Percentiles rank a stretch among this genome's conserved stretches.
phyloP scores from a whole-genome alignment of 2,329 filamentous ascomycete genomes.

The Fusarium nisikadoi region DNA sequence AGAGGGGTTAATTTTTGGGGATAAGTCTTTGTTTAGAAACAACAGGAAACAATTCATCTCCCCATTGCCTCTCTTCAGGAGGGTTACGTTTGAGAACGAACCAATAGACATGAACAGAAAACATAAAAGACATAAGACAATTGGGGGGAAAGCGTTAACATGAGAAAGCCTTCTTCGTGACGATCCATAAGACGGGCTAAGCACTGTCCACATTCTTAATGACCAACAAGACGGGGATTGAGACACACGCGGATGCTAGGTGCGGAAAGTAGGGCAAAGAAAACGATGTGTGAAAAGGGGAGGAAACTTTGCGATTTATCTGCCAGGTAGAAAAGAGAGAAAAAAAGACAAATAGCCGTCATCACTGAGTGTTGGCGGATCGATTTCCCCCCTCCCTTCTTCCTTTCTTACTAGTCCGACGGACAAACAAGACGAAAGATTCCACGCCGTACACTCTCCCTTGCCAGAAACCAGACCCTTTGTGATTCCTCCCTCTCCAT shows the following conservation, averaged over 20 bases:
- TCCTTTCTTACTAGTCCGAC: constrained; percentile 37
- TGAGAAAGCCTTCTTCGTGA: constrained; percentile 46
- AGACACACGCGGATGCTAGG: constrained; percentile 39
- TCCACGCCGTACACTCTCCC: constrained; percentile 54
- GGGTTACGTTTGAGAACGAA: constrained; percentile 25
- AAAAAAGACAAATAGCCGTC: constrained; percentile 36
- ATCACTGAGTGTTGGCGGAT: constrained; percentile 33
- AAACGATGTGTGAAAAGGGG: constrained; percentile 30
- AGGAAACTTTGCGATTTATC: constrained; percentile 46
- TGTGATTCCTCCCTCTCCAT: constrained; percentile 51
- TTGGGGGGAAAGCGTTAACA: constrained; percentile 28
- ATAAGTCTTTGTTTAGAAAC: constrained; percentile 18
- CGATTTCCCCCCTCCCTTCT: constrained; percentile 5
- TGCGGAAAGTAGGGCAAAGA: constrained; percentile 25
- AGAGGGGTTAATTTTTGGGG: constrained; percentile 18
- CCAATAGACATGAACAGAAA: constrained; percentile 37
- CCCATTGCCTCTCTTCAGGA: constrained; percentile 26
- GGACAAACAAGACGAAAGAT: constrained; percentile 46
- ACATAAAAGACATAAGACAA: constrained; percentile 37
- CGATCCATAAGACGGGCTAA: constrained; percentile 40
- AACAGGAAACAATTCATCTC: constrained; percentile 22
- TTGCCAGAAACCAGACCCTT: constrained; percentile 50
- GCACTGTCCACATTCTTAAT: constrained; percentile 32
- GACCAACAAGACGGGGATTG: constrained; percentile 31
- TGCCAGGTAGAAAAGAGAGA: constrained; percentile 41